A percentile compares a stretch with the other conserved stretches of the same genome.
Conservation (phyloP, 805 yeast genomes). For the Tetrapisispora arboricola region DNA sequence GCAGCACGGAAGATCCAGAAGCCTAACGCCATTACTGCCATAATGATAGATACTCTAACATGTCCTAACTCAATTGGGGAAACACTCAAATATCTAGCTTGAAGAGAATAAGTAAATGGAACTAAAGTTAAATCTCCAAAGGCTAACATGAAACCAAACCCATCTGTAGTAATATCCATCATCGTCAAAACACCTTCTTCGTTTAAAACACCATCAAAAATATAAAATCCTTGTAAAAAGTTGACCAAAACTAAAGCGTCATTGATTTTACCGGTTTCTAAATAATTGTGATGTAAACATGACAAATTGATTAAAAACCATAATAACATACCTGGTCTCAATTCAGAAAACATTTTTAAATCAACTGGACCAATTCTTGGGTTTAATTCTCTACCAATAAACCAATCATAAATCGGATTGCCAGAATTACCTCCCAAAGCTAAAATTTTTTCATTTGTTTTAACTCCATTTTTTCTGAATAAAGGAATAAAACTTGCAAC, state of each 20-base stretch:
- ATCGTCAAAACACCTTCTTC: constrained; percentile 84
- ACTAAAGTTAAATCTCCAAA: constrained; percentile 91
- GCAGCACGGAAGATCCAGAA: constrained; percentile 75
- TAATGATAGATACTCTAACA: constrained; percentile 27
- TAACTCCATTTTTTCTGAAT: constrained; percentile 37
- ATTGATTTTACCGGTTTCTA: constrained; percentile 44
- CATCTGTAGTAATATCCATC: constrained; percentile 96
- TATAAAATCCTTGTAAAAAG: constrained; percentile 65
- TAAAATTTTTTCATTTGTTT: constrained; percentile 57
- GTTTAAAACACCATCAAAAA: constrained; percentile 83
- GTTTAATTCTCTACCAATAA: constrained; percentile 91
- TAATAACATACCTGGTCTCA: constrained; percentile 85
- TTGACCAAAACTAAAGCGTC: constrained; percentile 67
- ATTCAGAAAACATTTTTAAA: constrained; percentile 83
- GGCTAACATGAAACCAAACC: constrained; percentile 91
- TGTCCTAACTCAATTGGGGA: constrained; percentile 38
- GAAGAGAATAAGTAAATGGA: constrained; percentile 85
- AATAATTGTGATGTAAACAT: constrained; percentile 72
- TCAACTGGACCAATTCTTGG: constrained; percentile 78
- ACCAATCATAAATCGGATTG: constrained; percentile 76
- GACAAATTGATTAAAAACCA: constrained; percentile 76
- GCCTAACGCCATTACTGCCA: constrained; percentile 48
- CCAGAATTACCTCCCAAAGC: constrained; percentile 85
- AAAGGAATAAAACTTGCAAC: constrained; percentile 53
- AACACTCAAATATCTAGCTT: constrained; percentile 68